These are phyloP conservation scores for Acrodontium crateriforme DNA, from an alignment of 2,329 filamentous ascomycete species.

Conservation along the genomic window DNA sequence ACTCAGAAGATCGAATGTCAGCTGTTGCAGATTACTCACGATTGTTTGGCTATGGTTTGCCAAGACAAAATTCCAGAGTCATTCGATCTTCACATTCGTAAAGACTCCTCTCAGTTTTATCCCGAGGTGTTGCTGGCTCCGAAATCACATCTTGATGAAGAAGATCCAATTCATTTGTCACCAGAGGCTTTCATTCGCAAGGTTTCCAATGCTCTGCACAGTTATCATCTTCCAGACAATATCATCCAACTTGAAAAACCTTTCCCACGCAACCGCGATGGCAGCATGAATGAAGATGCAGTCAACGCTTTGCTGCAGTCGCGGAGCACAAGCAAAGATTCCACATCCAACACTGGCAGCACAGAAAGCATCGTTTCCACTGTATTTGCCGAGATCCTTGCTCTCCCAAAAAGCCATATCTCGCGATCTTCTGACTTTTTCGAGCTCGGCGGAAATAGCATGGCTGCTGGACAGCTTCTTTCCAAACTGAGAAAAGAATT, in stretches of 20 bases:
- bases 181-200: constrained; percentile 7
- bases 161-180: constrained; percentile 4
- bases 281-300: constrained; percentile 12
- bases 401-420: constrained; percentile 27
- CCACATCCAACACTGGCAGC: constrained; percentile 8
- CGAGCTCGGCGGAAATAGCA: constrained; percentile 39
- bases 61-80: constrained; percentile 7
- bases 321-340: background rate
- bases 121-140: constrained; percentile 24
- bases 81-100: constrained; percentile 15
- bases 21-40: constrained; percentile 6
- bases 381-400: constrained; percentile 34
- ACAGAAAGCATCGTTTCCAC: constrained; percentile 29
- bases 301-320: constrained; percentile 4
- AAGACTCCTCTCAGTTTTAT: constrained; percentile 14
- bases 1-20: constrained; percentile 25
- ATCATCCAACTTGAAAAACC: constrained; percentile 15
- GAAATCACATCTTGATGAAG: constrained; percentile 3
- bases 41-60: constrained; percentile 8
- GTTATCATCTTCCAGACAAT: constrained; percentile 17
- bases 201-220: constrained; percentile 12
- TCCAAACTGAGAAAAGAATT: constrained; percentile 39
- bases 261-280: constrained; percentile 12
- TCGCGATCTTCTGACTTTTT: constrained; percentile 36
- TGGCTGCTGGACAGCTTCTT: constrained; percentile 39